phyloP scores from a whole-genome alignment of 306 rosid genomes.

The Acmispon strigosus region DNA sequence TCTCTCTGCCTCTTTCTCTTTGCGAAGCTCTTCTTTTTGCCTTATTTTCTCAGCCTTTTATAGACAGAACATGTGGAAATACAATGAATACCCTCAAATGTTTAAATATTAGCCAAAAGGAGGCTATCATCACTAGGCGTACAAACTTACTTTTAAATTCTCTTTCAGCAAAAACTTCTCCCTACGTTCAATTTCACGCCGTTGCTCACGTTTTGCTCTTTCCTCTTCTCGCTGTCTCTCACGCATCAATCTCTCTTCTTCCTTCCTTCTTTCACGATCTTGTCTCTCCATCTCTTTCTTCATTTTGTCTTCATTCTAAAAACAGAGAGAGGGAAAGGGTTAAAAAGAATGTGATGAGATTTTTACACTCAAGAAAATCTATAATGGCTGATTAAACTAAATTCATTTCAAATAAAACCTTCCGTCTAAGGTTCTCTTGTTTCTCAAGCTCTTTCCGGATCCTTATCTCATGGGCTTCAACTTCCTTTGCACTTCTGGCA shows the following conservation, averaged over 20 bases:
- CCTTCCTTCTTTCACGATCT: constrained; percentile 86
- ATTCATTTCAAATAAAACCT: constrained; percentile 47
- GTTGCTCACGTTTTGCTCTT: constrained; percentile 76
- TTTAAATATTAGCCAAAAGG: constrained; percentile 11
- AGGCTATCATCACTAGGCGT: neutral
- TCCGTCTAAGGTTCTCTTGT: constrained; percentile 79
- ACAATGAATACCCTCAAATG: constrained; percentile 12
- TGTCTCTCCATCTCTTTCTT: constrained; percentile 88
- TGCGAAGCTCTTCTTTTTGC: constrained; percentile 88
- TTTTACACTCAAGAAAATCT: constrained; percentile 1
- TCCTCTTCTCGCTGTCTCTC: constrained; percentile 87
- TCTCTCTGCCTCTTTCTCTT: constrained; percentile 83
- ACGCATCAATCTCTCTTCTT: constrained; percentile 91
- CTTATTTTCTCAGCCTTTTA: constrained; percentile 79
- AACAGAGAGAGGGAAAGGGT: neutral
- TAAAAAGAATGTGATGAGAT: neutral
- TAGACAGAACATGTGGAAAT: constrained; percentile 14
- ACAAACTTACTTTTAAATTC: constrained; percentile 54
- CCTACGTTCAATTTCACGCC: constrained; percentile 78
- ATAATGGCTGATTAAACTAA: neutral
- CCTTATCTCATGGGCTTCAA: constrained; percentile 66
- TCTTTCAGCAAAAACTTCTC: constrained; percentile 81
- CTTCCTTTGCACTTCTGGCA: constrained; percentile 50
- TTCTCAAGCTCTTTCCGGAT: constrained; percentile 80
- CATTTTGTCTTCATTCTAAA: constrained; percentile 72